Percentiles rank a stretch among this genome's conserved stretches.
These are phyloP conservation scores for Avena atlantica DNA, from an alignment of 176 grass and related monocot genomes.

Conservation along the genomic window DNA sequence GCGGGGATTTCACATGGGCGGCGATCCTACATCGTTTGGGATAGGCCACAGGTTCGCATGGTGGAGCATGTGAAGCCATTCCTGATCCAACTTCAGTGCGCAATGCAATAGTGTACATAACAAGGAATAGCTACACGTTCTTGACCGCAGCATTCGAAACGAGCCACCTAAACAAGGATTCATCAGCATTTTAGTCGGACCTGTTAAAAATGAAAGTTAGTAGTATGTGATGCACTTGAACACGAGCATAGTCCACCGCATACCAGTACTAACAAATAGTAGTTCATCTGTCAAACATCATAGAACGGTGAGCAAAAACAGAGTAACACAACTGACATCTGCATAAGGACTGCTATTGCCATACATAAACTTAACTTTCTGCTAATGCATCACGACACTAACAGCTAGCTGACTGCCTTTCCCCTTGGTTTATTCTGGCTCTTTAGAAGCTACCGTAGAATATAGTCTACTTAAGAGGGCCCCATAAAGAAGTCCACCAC, in stretches of 20 bases:
- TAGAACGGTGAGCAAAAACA: neutral
- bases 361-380: conserved; percentile 26
- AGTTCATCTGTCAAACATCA: neutral
- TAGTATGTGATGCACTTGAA: neutral
- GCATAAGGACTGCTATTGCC: neutral
- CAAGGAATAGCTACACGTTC: neutral
- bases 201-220: neutral
- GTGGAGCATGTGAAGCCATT: conserved; percentile 29
- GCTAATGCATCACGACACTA: neutral
- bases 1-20: conserved; percentile 23
- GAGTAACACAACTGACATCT: neutral
- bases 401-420: conserved; percentile 23
- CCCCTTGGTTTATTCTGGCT: conserved; percentile 49
- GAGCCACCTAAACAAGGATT: neutral
- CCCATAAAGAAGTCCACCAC: conserved; percentile 48
- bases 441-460: conserved; percentile 26
- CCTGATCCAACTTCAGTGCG: neutral
- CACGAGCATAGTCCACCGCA: neutral
- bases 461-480: conserved; percentile 16
- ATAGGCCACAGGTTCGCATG: conserved; percentile 25
- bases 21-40: neutral
- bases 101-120: neutral
- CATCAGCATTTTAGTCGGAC: neutral
- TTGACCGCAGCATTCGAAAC: neutral
- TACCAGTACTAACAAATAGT: neutral